These are phyloP conservation scores for Blechomonas ayalai DNA, from an alignment of 208 protist genomes.

Conservation along the genomic window DNA sequence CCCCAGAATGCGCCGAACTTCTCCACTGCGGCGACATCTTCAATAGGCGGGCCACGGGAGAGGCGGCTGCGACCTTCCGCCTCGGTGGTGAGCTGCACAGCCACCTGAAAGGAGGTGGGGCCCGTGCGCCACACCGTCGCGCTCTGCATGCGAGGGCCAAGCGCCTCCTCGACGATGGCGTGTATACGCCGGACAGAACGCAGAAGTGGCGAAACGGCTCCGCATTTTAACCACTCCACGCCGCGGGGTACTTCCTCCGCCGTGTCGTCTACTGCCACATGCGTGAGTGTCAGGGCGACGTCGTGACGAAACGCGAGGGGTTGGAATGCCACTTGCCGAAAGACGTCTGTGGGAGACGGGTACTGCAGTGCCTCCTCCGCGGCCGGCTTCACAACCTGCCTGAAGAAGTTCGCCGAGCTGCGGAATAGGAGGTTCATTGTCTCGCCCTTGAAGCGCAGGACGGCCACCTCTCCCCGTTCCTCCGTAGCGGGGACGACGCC, in stretches of 20 bases:
- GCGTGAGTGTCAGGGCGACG: constrained; percentile 28
- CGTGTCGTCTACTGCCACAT: neutral
- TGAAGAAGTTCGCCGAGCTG: constrained; percentile 52
- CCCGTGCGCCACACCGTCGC: constrained; percentile 38
- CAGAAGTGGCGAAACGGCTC: neutral
- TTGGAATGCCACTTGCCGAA: constrained; percentile 45
- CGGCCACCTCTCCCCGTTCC: constrained; percentile 44
- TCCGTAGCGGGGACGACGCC: constrained; percentile 22
- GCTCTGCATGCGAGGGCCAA: constrained; percentile 33
- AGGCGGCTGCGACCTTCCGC: constrained; percentile 67
- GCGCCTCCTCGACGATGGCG: constrained; percentile 30
- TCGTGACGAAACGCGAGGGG: constrained; percentile 60
- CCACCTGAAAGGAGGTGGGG: constrained; percentile 34
- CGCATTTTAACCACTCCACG: neutral
- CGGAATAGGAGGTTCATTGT: constrained; percentile 77
- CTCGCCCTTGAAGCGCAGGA: constrained; percentile 58
- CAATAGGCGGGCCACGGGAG: constrained; percentile 63
- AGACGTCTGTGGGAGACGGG: constrained; percentile 31
- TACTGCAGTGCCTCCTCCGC: constrained; percentile 68
- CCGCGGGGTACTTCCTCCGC: neutral
- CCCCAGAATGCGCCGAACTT: constrained; percentile 83
- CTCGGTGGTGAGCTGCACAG: constrained; percentile 47
- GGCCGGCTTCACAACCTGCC: constrained; percentile 40
- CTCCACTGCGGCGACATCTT: constrained; percentile 52
- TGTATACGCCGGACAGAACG: constrained; percentile 5